Evolutionary conservation across 352 stramenopile genomes (phyloP).

Genomic region (Globisporangium okanoganense): DNA sequence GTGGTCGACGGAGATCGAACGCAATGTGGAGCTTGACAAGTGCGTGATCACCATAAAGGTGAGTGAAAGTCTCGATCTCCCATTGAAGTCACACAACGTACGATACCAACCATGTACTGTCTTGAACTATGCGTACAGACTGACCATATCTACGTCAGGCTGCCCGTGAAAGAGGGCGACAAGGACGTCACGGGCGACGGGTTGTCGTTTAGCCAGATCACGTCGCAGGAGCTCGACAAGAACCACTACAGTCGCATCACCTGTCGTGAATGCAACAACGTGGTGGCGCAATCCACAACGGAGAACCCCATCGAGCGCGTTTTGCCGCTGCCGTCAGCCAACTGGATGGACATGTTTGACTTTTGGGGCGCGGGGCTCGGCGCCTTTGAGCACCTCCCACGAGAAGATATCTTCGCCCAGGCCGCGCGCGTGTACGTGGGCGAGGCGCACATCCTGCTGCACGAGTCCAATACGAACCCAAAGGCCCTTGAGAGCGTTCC

Average conservation of each 20-base stretch:
- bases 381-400: conserved; percentile 75
- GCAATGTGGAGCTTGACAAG: conserved; percentile 39
- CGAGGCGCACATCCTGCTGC: conserved; percentile 59
- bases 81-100: neutral
- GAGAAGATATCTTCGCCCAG: conserved; percentile 60
- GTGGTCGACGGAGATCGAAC: conserved; percentile 57
- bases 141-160: conserved; percentile 64
- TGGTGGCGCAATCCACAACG: conserved; percentile 12
- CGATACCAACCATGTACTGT: neutral
- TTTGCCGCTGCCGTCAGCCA: conserved; percentile 66
- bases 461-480: conserved; percentile 32
- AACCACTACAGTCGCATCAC: conserved; percentile 36
- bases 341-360: conserved; percentile 88
- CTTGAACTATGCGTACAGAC: conserved; percentile 1
- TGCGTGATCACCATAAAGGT: conserved; percentile 16
- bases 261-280: conserved; percentile 39
- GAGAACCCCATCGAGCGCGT: conserved; percentile 41
- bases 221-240: conserved; percentile 32
- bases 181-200: conserved; percentile 41
- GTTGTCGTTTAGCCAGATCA: conserved; percentile 55
- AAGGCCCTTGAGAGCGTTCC: conserved; percentile 4
- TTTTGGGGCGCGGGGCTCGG: conserved; percentile 79
- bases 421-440: conserved; percentile 50
- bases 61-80: neutral
- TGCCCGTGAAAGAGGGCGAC: conserved; percentile 45